phyloP scores from a whole-genome alignment of 1,284 basidiomycete genomes.

The Heterobasidion parviporum region DNA sequence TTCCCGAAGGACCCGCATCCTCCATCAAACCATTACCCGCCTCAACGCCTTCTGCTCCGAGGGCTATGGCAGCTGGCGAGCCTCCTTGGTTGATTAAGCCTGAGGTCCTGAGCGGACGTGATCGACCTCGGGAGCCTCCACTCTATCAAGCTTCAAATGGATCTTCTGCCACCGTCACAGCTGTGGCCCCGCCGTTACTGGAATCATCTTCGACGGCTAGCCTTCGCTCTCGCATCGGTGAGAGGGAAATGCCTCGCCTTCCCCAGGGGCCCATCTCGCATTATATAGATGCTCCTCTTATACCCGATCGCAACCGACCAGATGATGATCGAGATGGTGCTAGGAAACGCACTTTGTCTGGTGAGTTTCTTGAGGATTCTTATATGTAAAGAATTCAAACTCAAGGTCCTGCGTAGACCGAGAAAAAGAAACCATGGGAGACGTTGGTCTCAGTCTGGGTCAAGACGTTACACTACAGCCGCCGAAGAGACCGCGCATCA shows the following conservation, averaged over 20 bases:
- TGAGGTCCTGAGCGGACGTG: conserved; percentile 7
- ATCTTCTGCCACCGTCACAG: conserved; percentile 1
- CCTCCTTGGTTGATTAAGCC: conserved; percentile 14
- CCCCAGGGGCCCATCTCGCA: conserved; percentile 25
- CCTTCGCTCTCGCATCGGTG: conserved; percentile 59
- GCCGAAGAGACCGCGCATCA: conserved; percentile 28
- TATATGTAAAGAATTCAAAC: background rate
- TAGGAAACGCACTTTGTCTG: conserved; percentile 60
- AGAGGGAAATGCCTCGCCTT: conserved; percentile 39
- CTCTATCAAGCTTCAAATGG: conserved; percentile 4
- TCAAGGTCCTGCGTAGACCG: conserved; percentile 29
- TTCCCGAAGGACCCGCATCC: conserved; percentile 39
- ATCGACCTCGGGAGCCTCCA: background rate
- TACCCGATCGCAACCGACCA: conserved; percentile 6
- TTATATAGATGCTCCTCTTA: conserved; percentile 7
- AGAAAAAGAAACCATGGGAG: conserved; percentile 25
- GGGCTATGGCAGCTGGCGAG: conserved; percentile 46
- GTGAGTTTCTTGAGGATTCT: conserved; percentile 28
- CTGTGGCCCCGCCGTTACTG: background rate
- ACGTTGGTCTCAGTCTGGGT: conserved; percentile 4
- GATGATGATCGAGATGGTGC: conserved; percentile 51
- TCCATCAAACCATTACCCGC: conserved; percentile 40
- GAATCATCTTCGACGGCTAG: conserved; percentile 25
- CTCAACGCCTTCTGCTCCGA: conserved; percentile 60
- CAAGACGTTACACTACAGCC: conserved; percentile 15